A percentile compares a stretch with the other conserved stretches of the same genome.
These are phyloP conservation scores for Lactifluus subvellereus DNA, from an alignment of 768 basidiomycete genomes.

Conservation along the genomic window DNA sequence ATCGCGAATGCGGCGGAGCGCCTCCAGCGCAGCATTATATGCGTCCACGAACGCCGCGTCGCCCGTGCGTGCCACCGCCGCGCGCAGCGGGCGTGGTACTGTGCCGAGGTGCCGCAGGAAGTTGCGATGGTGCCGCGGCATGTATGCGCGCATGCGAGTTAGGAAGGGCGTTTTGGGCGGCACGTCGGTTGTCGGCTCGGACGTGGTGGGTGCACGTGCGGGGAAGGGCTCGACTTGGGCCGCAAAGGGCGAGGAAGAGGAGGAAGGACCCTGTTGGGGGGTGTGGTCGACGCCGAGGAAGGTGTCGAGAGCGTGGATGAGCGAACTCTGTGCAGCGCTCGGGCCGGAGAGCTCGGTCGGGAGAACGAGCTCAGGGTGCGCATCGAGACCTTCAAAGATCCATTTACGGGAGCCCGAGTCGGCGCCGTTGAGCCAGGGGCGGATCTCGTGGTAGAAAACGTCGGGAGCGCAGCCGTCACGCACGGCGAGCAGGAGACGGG, in stretches of 20 bases:
- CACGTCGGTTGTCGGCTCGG: background rate
- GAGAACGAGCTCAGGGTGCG: slow-evolving; percentile 29
- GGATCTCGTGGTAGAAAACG: slow-evolving; percentile 51
- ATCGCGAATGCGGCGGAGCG: slow-evolving; percentile 53
- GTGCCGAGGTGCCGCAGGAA: slow-evolving; percentile 49
- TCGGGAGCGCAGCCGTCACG: slow-evolving; percentile 67
- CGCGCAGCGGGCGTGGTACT: slow-evolving; percentile 44
- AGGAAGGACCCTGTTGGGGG: slow-evolving; percentile 27
- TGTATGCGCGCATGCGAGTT: slow-evolving; percentile 51
- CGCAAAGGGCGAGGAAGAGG: background rate
- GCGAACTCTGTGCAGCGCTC: slow-evolving; percentile 55
- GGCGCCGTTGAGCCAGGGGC: slow-evolving; percentile 61
- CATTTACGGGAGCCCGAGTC: slow-evolving; percentile 36
- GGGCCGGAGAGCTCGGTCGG: slow-evolving; percentile 48
- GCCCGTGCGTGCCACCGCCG: slow-evolving; percentile 32
- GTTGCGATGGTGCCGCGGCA: slow-evolving; percentile 54
- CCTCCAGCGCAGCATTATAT: slow-evolving; percentile 45
- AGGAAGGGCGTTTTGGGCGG: slow-evolving; percentile 36
- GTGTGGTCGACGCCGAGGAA: slow-evolving; percentile 47
- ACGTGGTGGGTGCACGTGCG: too few relatives aligned
- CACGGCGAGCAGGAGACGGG: slow-evolving; percentile 53
- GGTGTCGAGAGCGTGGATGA: slow-evolving; percentile 50
- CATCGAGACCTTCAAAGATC: slow-evolving; percentile 44
- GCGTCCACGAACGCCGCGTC: slow-evolving; percentile 31
- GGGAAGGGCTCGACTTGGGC: background rate